phyloP scores from a whole-genome alignment of 2,329 filamentous ascomycete species.

The Fonsecaea erecta region DNA sequence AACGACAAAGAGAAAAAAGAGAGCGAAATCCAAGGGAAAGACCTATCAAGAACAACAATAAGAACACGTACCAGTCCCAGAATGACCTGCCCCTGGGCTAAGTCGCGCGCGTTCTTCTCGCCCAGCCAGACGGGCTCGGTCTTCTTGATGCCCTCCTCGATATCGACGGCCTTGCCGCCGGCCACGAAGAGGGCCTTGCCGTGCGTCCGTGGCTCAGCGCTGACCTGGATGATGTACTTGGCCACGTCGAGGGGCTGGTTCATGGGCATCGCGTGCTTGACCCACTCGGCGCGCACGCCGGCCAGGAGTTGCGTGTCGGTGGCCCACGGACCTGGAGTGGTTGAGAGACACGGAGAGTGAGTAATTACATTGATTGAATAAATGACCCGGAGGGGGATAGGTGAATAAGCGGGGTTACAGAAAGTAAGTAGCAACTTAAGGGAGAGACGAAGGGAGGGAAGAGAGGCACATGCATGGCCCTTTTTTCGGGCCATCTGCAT shows the following conservation, averaged over 20 bases:
- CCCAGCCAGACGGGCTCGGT: slow-evolving; percentile 52
- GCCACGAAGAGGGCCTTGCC: slow-evolving; percentile 52
- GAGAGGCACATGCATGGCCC: not conserved
- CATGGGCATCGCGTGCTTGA: slow-evolving; percentile 45
- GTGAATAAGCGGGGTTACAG: too few species aligned
- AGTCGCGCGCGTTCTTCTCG: slow-evolving; percentile 39
- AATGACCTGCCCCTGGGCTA: slow-evolving; percentile 30
- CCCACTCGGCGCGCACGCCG: slow-evolving; percentile 47
- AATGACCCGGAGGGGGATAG: not conserved
- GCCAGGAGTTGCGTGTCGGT: slow-evolving; percentile 48
- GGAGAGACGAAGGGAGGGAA: not conserved
- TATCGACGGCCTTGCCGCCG: slow-evolving; percentile 51
- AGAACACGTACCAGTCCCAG: slow-evolving; percentile 27
- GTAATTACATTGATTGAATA: not conserved
- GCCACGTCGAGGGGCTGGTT: slow-evolving; percentile 50
- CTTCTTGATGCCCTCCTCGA: slow-evolving; percentile 49
- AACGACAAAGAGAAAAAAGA: not conserved
- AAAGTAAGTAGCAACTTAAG: too few species aligned
- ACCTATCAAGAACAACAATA: too few species aligned
- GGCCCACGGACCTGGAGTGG: slow-evolving; percentile 48
- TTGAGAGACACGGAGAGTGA: not conserved
- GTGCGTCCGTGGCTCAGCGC: slow-evolving; percentile 40
- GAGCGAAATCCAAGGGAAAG: too few species aligned
- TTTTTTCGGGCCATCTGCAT: too few species aligned
- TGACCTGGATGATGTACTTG: slow-evolving; percentile 45